Evolutionary conservation across 176 grass and related monocot species (phyloP), one percentile per base, ranked within the genome.

Genomic region (Aegilops longissima): DNA sequence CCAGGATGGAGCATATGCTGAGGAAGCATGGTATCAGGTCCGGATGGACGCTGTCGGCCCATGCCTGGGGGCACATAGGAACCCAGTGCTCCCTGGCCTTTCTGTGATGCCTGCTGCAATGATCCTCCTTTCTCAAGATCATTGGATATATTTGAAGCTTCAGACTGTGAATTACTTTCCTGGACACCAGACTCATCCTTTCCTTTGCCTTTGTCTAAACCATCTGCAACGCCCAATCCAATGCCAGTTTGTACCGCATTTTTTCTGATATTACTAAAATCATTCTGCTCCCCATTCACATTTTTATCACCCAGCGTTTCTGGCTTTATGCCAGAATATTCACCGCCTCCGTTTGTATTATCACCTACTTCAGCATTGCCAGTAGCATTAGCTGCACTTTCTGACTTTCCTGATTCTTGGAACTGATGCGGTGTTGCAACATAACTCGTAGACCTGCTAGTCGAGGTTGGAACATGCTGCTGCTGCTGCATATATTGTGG

Each of bases 1-100:
- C 81, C 80, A 38, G 84, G 70, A 58, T 84, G 65, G 34, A 76
- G 82, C 83, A 86, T 88, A 80, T 88, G 90, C 49, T 92, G 88
- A 62, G 88, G 74, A 80, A 84, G 35, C 52, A 76, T 66, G 58
- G 54, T 81, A 84, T 93, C 87, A 21, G 62, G 73, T 85, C 65
- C 86, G 77, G 73, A 80, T 31, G 69, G 89, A 52, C 82, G 86
- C 5, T 89, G 89, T 35, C 42, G 51, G 25, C 77, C 80, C 81
- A 83, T 82, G 42, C 71, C 88, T 86, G 74, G 90, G 18, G 45
- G 21, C 31, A 62, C 42, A 76, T 31, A 80, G 30, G 88, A 86
- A 42, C 86, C 80, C 8, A 33, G 51, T 34, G 80, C 73, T 33
- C 81, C 81, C 20, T 59, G 36, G 84, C 86, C 76, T 86, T 90